Evolutionary conservation across 176 grass and related monocot species (phyloP), one percentile per base, ranked within the genome.

Genomic region (Stipa capillata): DNA sequence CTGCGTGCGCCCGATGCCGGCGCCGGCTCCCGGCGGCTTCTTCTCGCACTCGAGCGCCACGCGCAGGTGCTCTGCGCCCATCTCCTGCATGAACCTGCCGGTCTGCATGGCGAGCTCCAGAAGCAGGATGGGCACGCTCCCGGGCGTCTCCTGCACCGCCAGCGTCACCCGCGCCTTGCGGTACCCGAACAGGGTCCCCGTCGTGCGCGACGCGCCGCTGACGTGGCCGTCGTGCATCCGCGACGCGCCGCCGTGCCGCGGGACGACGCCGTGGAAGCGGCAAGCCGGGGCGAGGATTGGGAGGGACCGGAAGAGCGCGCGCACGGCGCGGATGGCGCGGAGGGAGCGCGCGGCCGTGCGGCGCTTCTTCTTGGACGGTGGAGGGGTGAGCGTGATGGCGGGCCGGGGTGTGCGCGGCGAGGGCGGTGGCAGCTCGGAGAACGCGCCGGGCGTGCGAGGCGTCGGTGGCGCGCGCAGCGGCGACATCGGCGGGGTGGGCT

Each of bases 31-130:
- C 17, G 81, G 73, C 36, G 90, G 79, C 77, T 84, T 92, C 87
- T 90, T 94, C 77, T 92, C 95, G 69, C 92, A 94, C 87, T 98
- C 92, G 52, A 98, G 76, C 63, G 95, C 92, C 25, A 98, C 85
- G 58, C 92, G 87, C 14, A 94, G 75, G 78, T 92, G 89, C 87
- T 94, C 92, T 20, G 89, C 82, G 62, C 95, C 92, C 95, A 98
- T 92, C 80, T 92, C 92, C 88, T 94, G 95, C 95, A 94, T 94
- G 95, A 97, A 97, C 79, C 91, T 82, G 15, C 89, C 85, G 8
- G 95, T 94, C 41, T 83, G 89, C 66, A 92, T 89, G 37, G 95
- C 91, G 11, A 98, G 87, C 89, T 98, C 95, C 17, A 98, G 85
- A 28, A 98, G 85, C 43, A 98, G 90, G 52, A 94, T 74, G 13